Conservation (phyloP, 1,139 yeast species). For the Taiozyma sp. region DNA sequence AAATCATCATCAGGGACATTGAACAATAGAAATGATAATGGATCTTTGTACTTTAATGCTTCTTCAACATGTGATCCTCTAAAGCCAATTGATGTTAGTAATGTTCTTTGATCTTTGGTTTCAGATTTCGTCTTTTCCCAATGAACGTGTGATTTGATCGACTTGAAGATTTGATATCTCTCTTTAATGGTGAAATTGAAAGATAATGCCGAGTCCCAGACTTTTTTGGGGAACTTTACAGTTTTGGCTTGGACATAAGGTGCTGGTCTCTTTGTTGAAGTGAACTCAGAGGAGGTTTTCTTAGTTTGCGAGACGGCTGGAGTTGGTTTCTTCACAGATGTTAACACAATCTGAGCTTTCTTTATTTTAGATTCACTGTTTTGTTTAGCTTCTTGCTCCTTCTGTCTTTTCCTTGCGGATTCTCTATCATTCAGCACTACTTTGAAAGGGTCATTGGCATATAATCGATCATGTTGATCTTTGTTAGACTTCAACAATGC, state of each 20-base stretch:
- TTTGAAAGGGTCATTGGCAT: slow-evolving; percentile 68
- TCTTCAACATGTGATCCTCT: slow-evolving; percentile 66
- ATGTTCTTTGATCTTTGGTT: slow-evolving; percentile 14
- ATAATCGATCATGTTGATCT: slow-evolving; percentile 43
- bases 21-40: slow-evolving; percentile 79
- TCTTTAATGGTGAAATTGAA: slow-evolving; percentile 33
- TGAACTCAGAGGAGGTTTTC: not conserved
- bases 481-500: slow-evolving; percentile 41
- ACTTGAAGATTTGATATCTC: slow-evolving; percentile 49
- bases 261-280: not conserved
- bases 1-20: slow-evolving; percentile 93
- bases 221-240: slow-evolving; percentile 49
- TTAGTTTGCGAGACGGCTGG: slow-evolving; percentile 2
- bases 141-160: slow-evolving; percentile 47
- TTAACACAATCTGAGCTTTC: slow-evolving; percentile 39
- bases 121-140: slow-evolving; percentile 37
- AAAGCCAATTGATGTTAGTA: slow-evolving; percentile 53
- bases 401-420: slow-evolving; percentile 34
- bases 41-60: slow-evolving; percentile 60
- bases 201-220: slow-evolving; percentile 62
- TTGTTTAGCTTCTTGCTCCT: slow-evolving; percentile 37
- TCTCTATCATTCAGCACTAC: slow-evolving; percentile 54
- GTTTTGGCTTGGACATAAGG: slow-evolving; percentile 2
- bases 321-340: slow-evolving; percentile 22
- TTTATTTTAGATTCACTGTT: slow-evolving; percentile 30